Evolutionary conservation across 805 yeast species (phyloP).

Genomic region (Spathaspora passalidarum): DNA sequence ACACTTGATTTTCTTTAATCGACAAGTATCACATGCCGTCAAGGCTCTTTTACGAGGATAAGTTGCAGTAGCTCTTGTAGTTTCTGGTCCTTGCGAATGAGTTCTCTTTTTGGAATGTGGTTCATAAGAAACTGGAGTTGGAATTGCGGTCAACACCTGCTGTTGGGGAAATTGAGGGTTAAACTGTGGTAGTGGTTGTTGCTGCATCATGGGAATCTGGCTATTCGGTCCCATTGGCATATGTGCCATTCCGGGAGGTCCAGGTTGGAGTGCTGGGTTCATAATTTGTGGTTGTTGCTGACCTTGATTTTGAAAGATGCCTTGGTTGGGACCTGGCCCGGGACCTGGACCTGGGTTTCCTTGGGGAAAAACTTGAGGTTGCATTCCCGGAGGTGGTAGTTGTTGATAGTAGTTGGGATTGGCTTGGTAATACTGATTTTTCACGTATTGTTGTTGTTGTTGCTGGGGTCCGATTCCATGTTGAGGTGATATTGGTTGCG

Average conservation of each 20-base stretch:
- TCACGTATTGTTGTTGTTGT: background rate
- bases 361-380: conserved; percentile 1
- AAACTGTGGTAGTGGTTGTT: conserved; percentile 5
- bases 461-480: conserved; percentile 1
- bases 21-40: conserved; percentile 39
- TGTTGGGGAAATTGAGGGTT: conserved; percentile 1
- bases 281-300: conserved; percentile 6
- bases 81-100: background rate
- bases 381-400: conserved; percentile 2
- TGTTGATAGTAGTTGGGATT: conserved; percentile 4
- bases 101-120: conserved; percentile 7
- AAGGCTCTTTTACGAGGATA: conserved; percentile 27
- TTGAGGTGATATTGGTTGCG: conserved; percentile 3
- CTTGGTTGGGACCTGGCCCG: background rate
- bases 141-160: background rate
- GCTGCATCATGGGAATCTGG: conserved; percentile 2
- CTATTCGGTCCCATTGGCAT: background rate
- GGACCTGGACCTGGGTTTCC: background rate
- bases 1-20: conserved; percentile 35
- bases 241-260: background rate
- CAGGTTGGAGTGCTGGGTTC: background rate
- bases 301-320: conserved; percentile 3
- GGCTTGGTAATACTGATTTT: background rate
- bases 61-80: conserved; percentile 17
- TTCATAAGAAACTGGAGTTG: conserved; percentile 1